phyloP scores from a whole-genome alignment of 371 early-diverging fungal species.

The Mucor velutinosus region DNA sequence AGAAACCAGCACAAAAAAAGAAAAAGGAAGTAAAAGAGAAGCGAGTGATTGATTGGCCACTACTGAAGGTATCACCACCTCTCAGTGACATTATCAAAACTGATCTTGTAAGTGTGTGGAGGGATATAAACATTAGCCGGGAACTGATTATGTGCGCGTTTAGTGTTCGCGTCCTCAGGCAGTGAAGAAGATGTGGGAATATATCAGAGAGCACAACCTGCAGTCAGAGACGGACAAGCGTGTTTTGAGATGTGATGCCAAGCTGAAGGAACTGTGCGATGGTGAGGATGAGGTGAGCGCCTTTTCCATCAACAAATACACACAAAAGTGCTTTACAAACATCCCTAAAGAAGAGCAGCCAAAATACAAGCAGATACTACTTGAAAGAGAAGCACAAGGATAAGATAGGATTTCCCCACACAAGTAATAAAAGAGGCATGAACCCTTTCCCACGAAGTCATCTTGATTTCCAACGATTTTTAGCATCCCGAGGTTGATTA shows the following conservation, averaged over 20 bases:
- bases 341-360: slow-evolving; percentile 23
- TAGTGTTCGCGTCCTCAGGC: slow-evolving; percentile 45
- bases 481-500: neutral
- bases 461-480: neutral
- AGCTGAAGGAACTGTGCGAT: slow-evolving; percentile 30
- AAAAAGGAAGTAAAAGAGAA: slow-evolving; percentile 10
- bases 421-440: neutral
- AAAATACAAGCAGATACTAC: slow-evolving; percentile 4
- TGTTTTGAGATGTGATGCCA: slow-evolving; percentile 42
- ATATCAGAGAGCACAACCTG: slow-evolving; percentile 44
- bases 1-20: slow-evolving; percentile 10
- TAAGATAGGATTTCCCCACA: neutral
- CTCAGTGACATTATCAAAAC: slow-evolving; percentile 26
- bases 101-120: slow-evolving; percentile 3
- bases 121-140: neutral
- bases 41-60: slow-evolving; percentile 13
- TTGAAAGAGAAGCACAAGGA: slow-evolving; percentile 4
- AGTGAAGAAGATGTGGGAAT: slow-evolving; percentile 52
- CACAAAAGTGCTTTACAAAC: slow-evolving; percentile 10
- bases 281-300: slow-evolving; percentile 8
- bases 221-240: slow-evolving; percentile 46
- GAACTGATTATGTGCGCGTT: neutral
- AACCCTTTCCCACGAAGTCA: slow-evolving; percentile 3
- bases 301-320: slow-evolving; percentile 23
- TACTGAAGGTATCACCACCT: slow-evolving; percentile 28